Evolutionary conservation across 495 filamentous ascomycete species (phyloP).

Genomic region (Penicillium daleae): DNA sequence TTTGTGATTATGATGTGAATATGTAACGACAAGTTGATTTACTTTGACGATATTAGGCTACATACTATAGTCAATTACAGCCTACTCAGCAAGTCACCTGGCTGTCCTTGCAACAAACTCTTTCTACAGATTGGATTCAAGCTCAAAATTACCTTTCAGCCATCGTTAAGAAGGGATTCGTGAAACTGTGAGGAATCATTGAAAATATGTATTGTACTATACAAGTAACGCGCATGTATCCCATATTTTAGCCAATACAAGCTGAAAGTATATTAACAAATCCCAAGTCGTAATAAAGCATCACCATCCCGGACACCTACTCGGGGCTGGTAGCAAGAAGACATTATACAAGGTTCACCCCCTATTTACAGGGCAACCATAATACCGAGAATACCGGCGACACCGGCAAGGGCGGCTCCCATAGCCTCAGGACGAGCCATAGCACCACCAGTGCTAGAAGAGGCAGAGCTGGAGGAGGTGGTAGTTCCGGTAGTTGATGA

Average conservation of each 20-base stretch:
- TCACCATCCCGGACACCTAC: too few species aligned
- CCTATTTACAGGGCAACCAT: slow-evolving; percentile 43
- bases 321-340: background rate
- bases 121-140: too few species aligned
- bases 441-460: slow-evolving; percentile 15
- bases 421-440: slow-evolving; percentile 15
- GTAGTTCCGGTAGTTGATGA: slow-evolving; percentile 19
- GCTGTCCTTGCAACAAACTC: background rate
- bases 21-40: background rate
- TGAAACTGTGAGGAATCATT: background rate
- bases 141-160: too few species aligned
- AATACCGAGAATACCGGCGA: slow-evolving; percentile 42
- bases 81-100: background rate
- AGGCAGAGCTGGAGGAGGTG: slow-evolving; percentile 10
- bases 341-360: background rate
- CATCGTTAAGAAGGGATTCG: background rate
- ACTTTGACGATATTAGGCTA: background rate
- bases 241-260: background rate
- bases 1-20: background rate
- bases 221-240: slow-evolving; percentile 19
- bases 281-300: slow-evolving; percentile 26
- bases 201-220: background rate
- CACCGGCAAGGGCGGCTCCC: slow-evolving; percentile 27
- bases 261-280: slow-evolving; percentile 1
- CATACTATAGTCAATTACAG: too few species aligned